Conservation (phyloP, 805 yeast genomes). For the Hanseniaspora hatyaiensis region DNA sequence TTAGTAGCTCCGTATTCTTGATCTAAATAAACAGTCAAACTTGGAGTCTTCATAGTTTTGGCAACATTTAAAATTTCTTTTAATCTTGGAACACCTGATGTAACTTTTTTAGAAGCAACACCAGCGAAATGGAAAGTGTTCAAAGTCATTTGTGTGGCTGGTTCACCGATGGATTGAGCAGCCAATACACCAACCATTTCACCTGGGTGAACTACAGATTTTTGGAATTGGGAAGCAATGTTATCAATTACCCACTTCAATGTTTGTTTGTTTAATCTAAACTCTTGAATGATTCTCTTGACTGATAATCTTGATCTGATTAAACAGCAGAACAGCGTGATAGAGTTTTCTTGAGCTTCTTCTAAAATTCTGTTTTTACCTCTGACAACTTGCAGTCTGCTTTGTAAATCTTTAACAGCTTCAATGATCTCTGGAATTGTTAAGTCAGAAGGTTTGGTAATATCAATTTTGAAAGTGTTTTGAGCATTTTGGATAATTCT, state of each 20-base stretch:
- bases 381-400: slow-evolving; percentile 62
- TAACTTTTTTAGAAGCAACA: slow-evolving; percentile 91
- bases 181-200: slow-evolving; percentile 98
- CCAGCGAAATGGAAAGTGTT: slow-evolving; percentile 98
- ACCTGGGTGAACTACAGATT: slow-evolving; percentile 88
- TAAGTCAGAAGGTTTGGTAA: slow-evolving; percentile 79
- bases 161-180: slow-evolving; percentile 96
- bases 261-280: slow-evolving; percentile 67
- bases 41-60: slow-evolving; percentile 98
- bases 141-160: slow-evolving; percentile 95
- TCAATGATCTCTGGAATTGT: slow-evolving; percentile 68
- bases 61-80: slow-evolving; percentile 98
- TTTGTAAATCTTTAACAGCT: slow-evolving; percentile 59
- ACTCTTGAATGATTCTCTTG: slow-evolving; percentile 86
- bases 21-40: slow-evolving; percentile 82
- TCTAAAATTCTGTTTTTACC: slow-evolving; percentile 61
- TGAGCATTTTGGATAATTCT: slow-evolving; percentile 96
- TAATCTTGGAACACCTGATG: slow-evolving; percentile 94
- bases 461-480: slow-evolving; percentile 89
- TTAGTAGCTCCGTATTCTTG: slow-evolving; percentile 74
- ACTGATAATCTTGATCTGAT: slow-evolving; percentile 85
- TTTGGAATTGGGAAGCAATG: slow-evolving; percentile 84
- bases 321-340: slow-evolving; percentile 77
- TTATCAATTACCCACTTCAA: slow-evolving; percentile 96
- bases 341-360: slow-evolving; percentile 90